Base-by-base conservation (phyloP, 352 stramenopile species). In the Phytophthora sansomeana region DNA sequence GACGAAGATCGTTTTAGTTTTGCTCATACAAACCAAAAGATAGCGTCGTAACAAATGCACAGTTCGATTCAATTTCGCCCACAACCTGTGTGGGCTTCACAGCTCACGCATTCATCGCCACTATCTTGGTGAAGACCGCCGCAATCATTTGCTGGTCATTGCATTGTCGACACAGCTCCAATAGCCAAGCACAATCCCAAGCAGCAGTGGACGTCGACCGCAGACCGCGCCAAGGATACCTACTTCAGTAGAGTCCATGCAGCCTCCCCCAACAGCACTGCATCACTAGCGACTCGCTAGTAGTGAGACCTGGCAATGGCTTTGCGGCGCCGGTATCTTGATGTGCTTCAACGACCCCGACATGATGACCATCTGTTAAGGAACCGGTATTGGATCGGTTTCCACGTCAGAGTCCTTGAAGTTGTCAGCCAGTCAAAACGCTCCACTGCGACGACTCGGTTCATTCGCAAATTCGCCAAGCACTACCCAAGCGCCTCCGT, bases 401-500 rank as follows among this genome's bases (percentile, higher is more conserved):
- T n/a, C n/a, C n/a, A n/a, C n/a, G n/a, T n/a, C n/a, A 44, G 6
- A 51, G 32, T 53, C 42, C 33, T 69, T 64, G 61, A 69, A 69
- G 58, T 54, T 66, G 33, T 35, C 30, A 54, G 38, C 53, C 44
- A 57, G 32, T 66, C 38, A 52, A 21, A 28, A 21, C 19, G 26
- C 47, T 30, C 17, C 50, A 33, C n/a, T 19, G 13, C 36, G 36
- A 7, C 46, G 24, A 13, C 63, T 59, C 56, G 26, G n/a, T 29
- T 52, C 50, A 72, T 72, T 66, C 56, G 24, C 14, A 8, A 63
- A 69, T 63, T 62, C 35, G 30, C 42, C 51, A 13, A 52, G 60
- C 33, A 44, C 26, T 33, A 29, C 43, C 42, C 51, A 69, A 68
- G 60, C 44, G 49, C 21, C 26, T 67, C 8, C 10, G 46, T 44